These are phyloP conservation scores for Pseudoturritis turrita DNA, from an alignment of 345 rosid genomes.

Conservation along the genomic window DNA sequence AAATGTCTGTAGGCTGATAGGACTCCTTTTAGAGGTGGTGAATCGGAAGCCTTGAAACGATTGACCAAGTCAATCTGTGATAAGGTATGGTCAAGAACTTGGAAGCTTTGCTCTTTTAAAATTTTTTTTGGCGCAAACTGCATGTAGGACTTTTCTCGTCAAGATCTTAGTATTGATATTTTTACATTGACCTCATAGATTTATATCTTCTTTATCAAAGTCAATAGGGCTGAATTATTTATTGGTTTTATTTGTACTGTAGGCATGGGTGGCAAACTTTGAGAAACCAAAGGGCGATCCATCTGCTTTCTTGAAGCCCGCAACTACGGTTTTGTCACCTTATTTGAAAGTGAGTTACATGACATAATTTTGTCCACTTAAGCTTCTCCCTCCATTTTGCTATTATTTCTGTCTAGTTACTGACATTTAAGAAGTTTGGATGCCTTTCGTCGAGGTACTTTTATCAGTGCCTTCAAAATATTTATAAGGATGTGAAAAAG, in stretches of 20 bases:
- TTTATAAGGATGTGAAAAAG: conserved; percentile 55
- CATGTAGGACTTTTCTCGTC: no score
- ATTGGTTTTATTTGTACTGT: conserved; percentile 10
- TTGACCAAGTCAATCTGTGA: conserved; percentile 55
- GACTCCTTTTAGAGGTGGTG: conserved; percentile 87
- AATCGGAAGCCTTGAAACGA: conserved; percentile 69
- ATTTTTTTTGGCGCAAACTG: no score
- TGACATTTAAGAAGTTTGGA: conserved; percentile 70
- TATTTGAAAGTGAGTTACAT: conserved; percentile 74
- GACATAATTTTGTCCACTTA: background rate
- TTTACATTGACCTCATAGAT: background rate
- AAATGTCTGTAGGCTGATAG: conserved; percentile 43
- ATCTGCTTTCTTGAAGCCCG: conserved; percentile 76
- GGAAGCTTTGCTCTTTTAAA: no score
- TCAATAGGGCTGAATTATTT: background rate
- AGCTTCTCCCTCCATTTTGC: background rate
- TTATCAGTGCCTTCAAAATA: conserved; percentile 69
- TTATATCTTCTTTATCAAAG: background rate
- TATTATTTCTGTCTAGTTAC: background rate
- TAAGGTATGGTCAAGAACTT: conserved; percentile 41
- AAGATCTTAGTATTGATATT: background rate
- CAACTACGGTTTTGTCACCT: conserved; percentile 88
- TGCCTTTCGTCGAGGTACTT: conserved; percentile 96
- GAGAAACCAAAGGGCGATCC: conserved; percentile 99
- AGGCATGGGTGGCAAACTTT: conserved; percentile 93